Base-by-base conservation (phyloP, 2,329 filamentous ascomycete genomes). In the Apiospora saccharicola region DNA sequence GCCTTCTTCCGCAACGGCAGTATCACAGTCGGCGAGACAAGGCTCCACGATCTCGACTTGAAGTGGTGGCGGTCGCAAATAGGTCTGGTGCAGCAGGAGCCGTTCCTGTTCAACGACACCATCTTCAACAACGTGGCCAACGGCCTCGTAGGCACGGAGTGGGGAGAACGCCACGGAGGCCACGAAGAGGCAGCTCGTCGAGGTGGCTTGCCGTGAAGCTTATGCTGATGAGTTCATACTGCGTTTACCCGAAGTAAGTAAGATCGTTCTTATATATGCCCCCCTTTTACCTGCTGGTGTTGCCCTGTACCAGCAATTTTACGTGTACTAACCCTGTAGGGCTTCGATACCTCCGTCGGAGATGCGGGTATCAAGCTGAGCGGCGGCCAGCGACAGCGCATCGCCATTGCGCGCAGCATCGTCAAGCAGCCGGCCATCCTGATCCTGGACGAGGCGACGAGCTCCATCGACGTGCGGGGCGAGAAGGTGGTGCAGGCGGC, bases 1-100 rank as follows among this genome's bases (percentile, higher is more conserved):
- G 69, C 76, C 10, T 78, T 75, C 67, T 80, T 80, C 51, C 79
- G 87, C 69, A 80, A 80, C 75, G 90, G 89, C 3, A 82, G 79
- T 4, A 90, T 98, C 0, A 87, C 90, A 72, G 87, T 98, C 24
- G 96, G 98, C 78, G 94, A 91, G 71, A 90, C 91, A 74, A 93
- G 97, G 74, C 94, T 98, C 77, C 92, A 90, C 72, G 87, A 87
- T 12, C 86, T 98, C 69, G 95, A 97, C 78, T 86, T 97, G 79
- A 95, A 94, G 82, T 91, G 95, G 71, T 98, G 98, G 84, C 92
- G 96, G 70, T 91, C 88, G 24, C 90, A 92, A 80, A 89, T 98
- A 74, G 92, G 95, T 0, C 91, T 98, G 10, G 96, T 98, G 19
- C 95, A 93, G 47, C 96, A 98, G 80, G 96, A 98, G 80, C 96